phyloP scores from a whole-genome alignment of 352 stramenopile species.

The Pythium diclinum region DNA sequence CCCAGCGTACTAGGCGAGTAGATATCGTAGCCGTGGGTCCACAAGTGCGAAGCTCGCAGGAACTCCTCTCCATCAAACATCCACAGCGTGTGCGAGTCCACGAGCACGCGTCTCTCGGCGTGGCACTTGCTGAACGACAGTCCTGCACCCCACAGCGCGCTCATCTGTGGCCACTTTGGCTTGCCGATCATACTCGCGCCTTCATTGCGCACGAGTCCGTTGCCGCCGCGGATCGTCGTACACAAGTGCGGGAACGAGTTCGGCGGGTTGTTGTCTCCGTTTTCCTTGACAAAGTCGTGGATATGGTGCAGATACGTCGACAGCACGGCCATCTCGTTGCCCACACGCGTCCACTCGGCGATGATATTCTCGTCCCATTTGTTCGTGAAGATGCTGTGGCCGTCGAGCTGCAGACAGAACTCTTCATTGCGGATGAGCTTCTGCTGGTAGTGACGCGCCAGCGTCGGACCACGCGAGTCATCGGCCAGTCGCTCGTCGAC shows the following conservation, averaged over 20 bases:
- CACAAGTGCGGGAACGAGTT: slow-evolving; percentile 72
- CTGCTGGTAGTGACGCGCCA: slow-evolving; percentile 77
- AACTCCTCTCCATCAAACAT: slow-evolving; percentile 49
- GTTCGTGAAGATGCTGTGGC: slow-evolving; percentile 86
- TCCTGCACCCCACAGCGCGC: slow-evolving; percentile 70
- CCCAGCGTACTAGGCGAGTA: slow-evolving; percentile 35
- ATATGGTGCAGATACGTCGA: slow-evolving; percentile 82
- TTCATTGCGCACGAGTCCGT: slow-evolving; percentile 64
- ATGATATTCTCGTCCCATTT: slow-evolving; percentile 75
- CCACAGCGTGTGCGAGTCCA: slow-evolving; percentile 76
- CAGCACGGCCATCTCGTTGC: slow-evolving; percentile 85
- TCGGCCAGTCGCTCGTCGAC: slow-evolving; percentile 65
- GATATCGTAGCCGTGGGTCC: slow-evolving; percentile 42
- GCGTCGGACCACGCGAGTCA: slow-evolving; percentile 73
- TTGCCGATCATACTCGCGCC: slow-evolving; percentile 77
- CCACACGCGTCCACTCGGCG: slow-evolving; percentile 63
- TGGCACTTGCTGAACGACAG: slow-evolving; percentile 85
- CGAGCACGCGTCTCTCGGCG: slow-evolving; percentile 61
- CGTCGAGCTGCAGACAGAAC: slow-evolving; percentile 84
- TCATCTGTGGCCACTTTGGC: slow-evolving; percentile 71
- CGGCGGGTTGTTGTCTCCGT: slow-evolving; percentile 68
- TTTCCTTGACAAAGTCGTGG: slow-evolving; percentile 75
- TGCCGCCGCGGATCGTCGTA: slow-evolving; percentile 62
- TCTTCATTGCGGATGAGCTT: slow-evolving; percentile 72
- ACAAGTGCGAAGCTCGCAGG: slow-evolving; percentile 33